A percentile compares a stretch with the other conserved stretches of the same genome.
These are phyloP conservation scores for Termitomyces sp. DNA, from an alignment of 768 basidiomycete genomes.

Conservation along the genomic window DNA sequence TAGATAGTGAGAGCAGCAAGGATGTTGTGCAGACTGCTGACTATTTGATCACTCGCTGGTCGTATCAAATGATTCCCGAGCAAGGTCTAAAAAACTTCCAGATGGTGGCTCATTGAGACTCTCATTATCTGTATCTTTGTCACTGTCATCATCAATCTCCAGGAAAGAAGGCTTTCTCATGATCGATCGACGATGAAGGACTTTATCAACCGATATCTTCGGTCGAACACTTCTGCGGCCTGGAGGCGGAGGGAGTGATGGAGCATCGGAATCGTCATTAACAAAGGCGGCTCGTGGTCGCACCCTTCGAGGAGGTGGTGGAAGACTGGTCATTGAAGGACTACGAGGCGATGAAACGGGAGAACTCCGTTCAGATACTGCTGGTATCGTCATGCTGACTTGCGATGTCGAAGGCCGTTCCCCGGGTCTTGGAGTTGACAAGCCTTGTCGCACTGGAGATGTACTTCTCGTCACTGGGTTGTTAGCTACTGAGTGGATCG, in stretches of 20 bases:
- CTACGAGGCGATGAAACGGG: constrained; percentile 17
- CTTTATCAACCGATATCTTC: constrained; percentile 31
- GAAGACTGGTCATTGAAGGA: constrained; percentile 34
- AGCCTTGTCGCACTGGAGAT: constrained; percentile 15
- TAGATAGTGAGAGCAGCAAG: not conserved
- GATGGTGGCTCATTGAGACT: constrained; percentile 18
- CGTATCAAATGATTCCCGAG: constrained; percentile 48
- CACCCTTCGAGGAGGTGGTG: constrained; percentile 50
- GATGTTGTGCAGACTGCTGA: not conserved
- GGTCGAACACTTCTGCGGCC: constrained; percentile 22
- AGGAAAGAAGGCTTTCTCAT: constrained; percentile 70
- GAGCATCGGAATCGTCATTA: constrained; percentile 8
- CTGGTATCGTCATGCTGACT: constrained; percentile 18
- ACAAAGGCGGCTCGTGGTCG: constrained; percentile 22
- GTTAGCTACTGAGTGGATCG: constrained; percentile 12
- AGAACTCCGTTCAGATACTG: constrained; percentile 15
- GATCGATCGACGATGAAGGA: constrained; percentile 45
- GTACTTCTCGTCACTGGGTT: constrained; percentile 14
- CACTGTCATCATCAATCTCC: constrained; percentile 50
- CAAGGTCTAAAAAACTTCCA: constrained; percentile 48
- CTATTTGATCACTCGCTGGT: constrained; percentile 15
- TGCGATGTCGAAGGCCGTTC: constrained; percentile 33
- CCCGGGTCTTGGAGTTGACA: constrained; percentile 12
- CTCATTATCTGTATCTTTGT: constrained; percentile 23
- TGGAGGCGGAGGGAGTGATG: constrained; percentile 31